These are phyloP conservation scores for Rhodotorula toruloides DNA, from an alignment of 768 basidiomycete species.

Conservation along the genomic window DNA sequence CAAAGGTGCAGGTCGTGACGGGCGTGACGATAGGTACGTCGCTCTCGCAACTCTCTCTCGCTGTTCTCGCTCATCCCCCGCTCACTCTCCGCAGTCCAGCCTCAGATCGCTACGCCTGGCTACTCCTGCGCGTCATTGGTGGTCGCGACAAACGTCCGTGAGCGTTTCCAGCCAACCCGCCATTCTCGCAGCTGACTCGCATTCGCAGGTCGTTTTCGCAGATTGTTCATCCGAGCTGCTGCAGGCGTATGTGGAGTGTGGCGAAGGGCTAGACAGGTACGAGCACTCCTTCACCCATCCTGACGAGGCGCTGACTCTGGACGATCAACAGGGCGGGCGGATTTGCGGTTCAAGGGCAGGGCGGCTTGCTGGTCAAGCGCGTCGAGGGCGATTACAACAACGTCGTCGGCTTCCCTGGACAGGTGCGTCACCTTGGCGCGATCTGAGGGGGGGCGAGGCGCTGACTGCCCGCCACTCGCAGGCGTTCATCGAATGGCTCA, in stretches of 20 bases:
- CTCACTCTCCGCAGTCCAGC: constrained; percentile 18
- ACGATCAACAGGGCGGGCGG: constrained; percentile 84
- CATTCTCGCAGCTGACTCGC: not conserved
- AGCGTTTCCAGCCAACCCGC: no score
- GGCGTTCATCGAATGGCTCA: constrained; percentile 71
- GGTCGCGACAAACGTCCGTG: constrained; percentile 3
- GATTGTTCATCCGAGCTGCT: constrained; percentile 31
- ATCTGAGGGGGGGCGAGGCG: rapidly evolving
- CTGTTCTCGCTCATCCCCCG: not conserved
- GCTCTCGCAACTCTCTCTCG: not conserved
- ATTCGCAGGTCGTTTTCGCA: constrained; percentile 26
- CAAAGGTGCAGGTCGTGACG: constrained; percentile 84
- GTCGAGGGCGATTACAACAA: constrained; percentile 73
- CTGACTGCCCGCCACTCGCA: not conserved
- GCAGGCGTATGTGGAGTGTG: constrained; percentile 36
- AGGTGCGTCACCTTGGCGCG: constrained; percentile 44
- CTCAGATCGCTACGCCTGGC: constrained; percentile 25
- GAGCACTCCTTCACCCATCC: constrained; percentile 48
- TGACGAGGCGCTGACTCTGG: constrained; percentile 56
- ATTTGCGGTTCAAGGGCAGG: constrained; percentile 86
- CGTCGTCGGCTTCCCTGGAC: constrained; percentile 84
- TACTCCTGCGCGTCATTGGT: constrained; percentile 9
- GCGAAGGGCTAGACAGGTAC: constrained; percentile 33
- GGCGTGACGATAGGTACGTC: constrained; percentile 72
- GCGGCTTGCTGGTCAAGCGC: constrained; percentile 72